Percentiles rank a stretch among this genome's conserved stretches.
These are phyloP conservation scores for Bryum argenteum DNA, from an alignment of 225 moss, liverwort and hornwort genomes.

Conservation along the genomic window DNA sequence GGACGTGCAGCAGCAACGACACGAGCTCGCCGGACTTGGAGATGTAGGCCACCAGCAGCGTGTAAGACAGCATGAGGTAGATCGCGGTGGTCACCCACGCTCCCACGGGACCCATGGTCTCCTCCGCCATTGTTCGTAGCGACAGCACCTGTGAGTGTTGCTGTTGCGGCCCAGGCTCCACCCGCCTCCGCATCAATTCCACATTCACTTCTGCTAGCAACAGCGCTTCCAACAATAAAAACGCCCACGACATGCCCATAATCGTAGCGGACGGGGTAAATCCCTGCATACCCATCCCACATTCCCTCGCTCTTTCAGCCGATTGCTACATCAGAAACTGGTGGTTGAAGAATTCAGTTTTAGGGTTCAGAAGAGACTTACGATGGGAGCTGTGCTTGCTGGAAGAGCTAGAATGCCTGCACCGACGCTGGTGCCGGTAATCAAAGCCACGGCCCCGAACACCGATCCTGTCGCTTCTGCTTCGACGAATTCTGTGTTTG, in stretches of 20 bases:
- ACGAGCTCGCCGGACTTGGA: constrained; percentile 67
- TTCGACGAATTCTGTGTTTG: constrained; percentile 5
- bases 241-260: constrained; percentile 53
- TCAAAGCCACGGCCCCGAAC: constrained; percentile 61
- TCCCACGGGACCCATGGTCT: constrained; percentile 58
- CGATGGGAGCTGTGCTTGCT: constrained; percentile 59
- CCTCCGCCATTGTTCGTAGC: constrained; percentile 57
- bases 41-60: constrained; percentile 62
- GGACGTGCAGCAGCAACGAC: constrained; percentile 41
- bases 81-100: constrained; percentile 45
- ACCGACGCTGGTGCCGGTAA: constrained; percentile 63
- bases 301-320: no score
- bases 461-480: constrained; percentile 41
- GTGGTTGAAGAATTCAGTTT: neutral
- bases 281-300: constrained; percentile 51
- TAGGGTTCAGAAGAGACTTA: constrained; percentile 30
- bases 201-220: constrained; percentile 67
- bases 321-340: neutral
- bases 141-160: constrained; percentile 55
- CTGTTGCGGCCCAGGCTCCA: constrained; percentile 20
- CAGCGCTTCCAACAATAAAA: constrained; percentile 47
- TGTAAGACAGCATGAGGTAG: constrained; percentile 62
- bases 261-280: constrained; percentile 55
- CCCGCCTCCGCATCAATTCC: constrained; percentile 51
- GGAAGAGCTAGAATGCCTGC: constrained; percentile 70